Evolutionary conservation across 257 asterid genomes (phyloP), one percentile per base, ranked within the genome.

Genomic region (Solanum peruvianum): DNA sequence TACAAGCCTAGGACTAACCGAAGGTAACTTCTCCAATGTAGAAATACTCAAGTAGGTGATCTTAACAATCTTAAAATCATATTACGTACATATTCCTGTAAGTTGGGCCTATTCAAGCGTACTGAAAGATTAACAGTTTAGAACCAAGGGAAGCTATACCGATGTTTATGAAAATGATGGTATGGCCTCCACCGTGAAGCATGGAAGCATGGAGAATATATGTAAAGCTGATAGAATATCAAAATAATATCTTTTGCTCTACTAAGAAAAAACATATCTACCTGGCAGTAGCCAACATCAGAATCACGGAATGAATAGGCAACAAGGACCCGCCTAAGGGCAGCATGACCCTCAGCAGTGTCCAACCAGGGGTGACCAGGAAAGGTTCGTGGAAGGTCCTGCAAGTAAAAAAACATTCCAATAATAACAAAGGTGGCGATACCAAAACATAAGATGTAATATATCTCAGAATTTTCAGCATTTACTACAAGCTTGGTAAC

Each of bases 361-460:
- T 97, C 99, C 92, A 97, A 90, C 99, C 99, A 97, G 37, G 99
- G 96, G 90, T 97, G 99, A 87, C 99, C 99, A 42, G 99, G 99
- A 86, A 95, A 97, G 67, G 99, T 97, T 86, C 99, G 95, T 7
- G 99, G 98, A 27, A 97, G 95, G 89, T 97, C 99, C 99, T 97
- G 95, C 89, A 92, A 71, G 72, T 35, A 44, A 71, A 18, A 86
- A 27, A 5, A 18, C 2, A 31, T 29, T 29, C 69, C 29, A 6
- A 10, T 18, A 31, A 47, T 9, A 81, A 49, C 1, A 49, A 49
- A 29, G 12, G 69, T 18, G 85, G 69, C 0, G 5, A 29, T 49
- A 49, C 45, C 85, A 81, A 81, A 47, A 0, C 12, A 81, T 49
- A 16, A 45, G 23, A 27, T 16, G 39, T 81, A 27, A 81, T 0